These are phyloP conservation scores for Jamesozyma rosinii DNA, from an alignment of 805 yeast species.

Conservation along the genomic window DNA sequence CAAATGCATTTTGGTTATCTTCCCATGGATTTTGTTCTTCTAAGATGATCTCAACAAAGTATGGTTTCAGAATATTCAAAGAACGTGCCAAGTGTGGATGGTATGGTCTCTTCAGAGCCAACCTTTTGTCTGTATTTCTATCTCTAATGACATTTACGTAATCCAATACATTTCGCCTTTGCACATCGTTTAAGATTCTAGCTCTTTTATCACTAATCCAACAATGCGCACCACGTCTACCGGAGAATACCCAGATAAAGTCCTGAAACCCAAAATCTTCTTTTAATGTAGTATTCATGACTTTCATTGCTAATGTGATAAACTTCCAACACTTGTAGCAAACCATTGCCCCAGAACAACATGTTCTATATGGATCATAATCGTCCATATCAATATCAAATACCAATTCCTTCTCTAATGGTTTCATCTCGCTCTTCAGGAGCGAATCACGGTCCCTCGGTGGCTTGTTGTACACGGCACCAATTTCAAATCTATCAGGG, in stretches of 20 bases:
- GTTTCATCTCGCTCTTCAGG: conserved; percentile 68
- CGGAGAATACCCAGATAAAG: conserved; percentile 91
- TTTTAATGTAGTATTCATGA: conserved; percentile 59
- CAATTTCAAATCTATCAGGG: conserved; percentile 90
- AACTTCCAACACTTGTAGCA: conserved; percentile 91
- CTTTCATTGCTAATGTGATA: conserved; percentile 71
- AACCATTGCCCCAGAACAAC: conserved; percentile 78
- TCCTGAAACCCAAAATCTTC: conserved; percentile 87
- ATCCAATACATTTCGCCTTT: conserved; percentile 71
- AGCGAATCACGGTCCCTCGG: conserved; percentile 79
- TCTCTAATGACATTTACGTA: conserved; percentile 69
- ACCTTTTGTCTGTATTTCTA: conserved; percentile 37
- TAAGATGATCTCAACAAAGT: conserved; percentile 57
- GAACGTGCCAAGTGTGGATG: conserved; percentile 85
- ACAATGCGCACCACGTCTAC: conserved; percentile 98
- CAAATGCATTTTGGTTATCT: conserved; percentile 42
- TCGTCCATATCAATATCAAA: conserved; percentile 97
- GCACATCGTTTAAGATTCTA: conserved; percentile 57
- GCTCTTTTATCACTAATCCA: conserved; percentile 91
- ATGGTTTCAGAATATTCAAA: conserved; percentile 51
- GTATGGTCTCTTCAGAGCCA: conserved; percentile 62
- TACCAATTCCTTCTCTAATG: conserved; percentile 78
- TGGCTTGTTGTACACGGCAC: conserved; percentile 80
- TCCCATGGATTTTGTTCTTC: conserved; percentile 86
- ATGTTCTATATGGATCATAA: conserved; percentile 87